These are phyloP conservation scores for Chrysanthemum makinoi DNA, from an alignment of 129 eudicot species.

Conservation along the genomic window DNA sequence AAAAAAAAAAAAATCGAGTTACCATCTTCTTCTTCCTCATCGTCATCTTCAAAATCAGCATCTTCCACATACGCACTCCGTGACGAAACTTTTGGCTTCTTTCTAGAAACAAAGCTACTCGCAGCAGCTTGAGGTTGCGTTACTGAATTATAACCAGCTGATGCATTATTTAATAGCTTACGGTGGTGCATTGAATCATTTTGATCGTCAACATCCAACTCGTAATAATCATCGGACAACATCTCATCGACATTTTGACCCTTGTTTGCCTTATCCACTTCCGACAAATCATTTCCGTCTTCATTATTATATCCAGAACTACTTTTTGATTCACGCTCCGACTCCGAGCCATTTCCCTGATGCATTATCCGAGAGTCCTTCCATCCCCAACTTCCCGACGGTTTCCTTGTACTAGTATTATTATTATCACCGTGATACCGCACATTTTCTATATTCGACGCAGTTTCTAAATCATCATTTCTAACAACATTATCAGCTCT, in stretches of 20 bases:
- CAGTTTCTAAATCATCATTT: conserved; percentile 40
- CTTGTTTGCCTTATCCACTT: conserved; percentile 42
- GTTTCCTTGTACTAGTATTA: conserved; percentile 32
- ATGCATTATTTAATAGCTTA: conserved; percentile 40
- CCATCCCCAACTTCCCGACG: conserved; percentile 82
- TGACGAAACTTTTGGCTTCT: conserved; percentile 51
- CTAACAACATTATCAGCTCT: conserved; percentile 32
- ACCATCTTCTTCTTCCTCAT: conserved; percentile 56
- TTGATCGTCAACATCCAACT: conserved; percentile 87
- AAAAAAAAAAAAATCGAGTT: conserved; percentile 15
- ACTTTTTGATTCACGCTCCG: conserved; percentile 78
- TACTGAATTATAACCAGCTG: conserved; percentile 40
- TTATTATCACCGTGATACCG: conserved; percentile 7
- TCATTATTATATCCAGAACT: conserved; percentile 65
- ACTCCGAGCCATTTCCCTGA: conserved; percentile 48
- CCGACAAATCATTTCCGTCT: conserved; percentile 49
- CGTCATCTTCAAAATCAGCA: conserved; percentile 60
- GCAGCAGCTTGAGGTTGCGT: conserved; percentile 38
- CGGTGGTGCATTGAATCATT: conserved; percentile 54
- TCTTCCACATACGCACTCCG: conserved; percentile 42
- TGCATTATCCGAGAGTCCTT: conserved; percentile 64
- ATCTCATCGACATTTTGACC: conserved; percentile 66
- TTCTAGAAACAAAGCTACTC: conserved; percentile 30
- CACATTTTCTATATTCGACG: neutral
- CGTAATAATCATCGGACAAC: conserved; percentile 96